These are phyloP conservation scores for Colletotrichum limetticola DNA, from an alignment of 2,329 filamentous ascomycete species.

Conservation along the genomic window DNA sequence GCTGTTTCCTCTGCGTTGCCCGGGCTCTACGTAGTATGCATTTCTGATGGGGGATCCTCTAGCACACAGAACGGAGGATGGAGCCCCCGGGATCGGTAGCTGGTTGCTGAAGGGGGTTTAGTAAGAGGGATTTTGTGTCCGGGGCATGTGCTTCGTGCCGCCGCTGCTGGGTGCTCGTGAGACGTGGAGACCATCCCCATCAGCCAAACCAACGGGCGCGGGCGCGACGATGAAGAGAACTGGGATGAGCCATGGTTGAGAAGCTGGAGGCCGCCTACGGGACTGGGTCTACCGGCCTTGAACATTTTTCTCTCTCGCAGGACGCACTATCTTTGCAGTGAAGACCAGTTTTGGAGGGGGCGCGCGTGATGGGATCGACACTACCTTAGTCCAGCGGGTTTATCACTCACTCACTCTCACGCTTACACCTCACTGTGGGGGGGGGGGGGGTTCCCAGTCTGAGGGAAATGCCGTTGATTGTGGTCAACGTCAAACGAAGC, in stretches of 20 bases:
- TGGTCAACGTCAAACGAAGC: background rate
- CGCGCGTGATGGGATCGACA: background rate
- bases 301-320: background rate
- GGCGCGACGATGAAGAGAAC: background rate
- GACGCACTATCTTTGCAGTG: background rate
- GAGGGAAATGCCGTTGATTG: background rate
- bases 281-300: background rate
- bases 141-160: background rate
- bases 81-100: background rate
- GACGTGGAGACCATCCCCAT: background rate
- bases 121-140: background rate
- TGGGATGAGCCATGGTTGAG: background rate
- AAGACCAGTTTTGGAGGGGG: background rate
- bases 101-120: background rate
- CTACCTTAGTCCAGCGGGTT: constrained; percentile 4
- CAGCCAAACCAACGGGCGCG: background rate
- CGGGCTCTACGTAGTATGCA: background rate
- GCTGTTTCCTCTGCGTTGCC: background rate
- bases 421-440: background rate
- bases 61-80: background rate
- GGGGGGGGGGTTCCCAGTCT: background rate
- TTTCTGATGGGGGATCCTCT: background rate
- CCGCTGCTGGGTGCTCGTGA: background rate
- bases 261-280: background rate
- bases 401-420: background rate